A percentile compares a stretch with the other conserved stretches of the same genome.
These are phyloP conservation scores for Lomentospora prolificans DNA, from an alignment of 2,329 filamentous ascomycete genomes.

Conservation along the genomic window DNA sequence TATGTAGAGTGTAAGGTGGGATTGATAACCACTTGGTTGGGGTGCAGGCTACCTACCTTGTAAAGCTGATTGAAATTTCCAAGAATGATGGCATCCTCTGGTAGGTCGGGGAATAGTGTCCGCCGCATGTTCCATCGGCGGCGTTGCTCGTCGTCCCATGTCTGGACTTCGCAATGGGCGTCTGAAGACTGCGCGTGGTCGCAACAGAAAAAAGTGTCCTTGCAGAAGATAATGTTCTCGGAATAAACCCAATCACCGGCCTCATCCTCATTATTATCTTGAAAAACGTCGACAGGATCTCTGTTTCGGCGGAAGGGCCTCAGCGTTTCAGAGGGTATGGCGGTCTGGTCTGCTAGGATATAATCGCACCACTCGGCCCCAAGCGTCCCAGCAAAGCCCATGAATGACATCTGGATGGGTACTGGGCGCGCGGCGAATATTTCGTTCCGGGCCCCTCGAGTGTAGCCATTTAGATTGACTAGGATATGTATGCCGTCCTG, in stretches of 20 bases:
- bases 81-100: slow-evolving; percentile 79
- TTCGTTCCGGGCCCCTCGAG: slow-evolving; percentile 90
- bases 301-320: slow-evolving; percentile 70
- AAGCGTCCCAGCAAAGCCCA: slow-evolving; percentile 94
- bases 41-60: slow-evolving; percentile 53
- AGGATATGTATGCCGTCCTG: slow-evolving; percentile 86
- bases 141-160: slow-evolving; percentile 75
- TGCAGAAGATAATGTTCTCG: slow-evolving; percentile 91
- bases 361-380: slow-evolving; percentile 99
- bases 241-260: slow-evolving; percentile 84
- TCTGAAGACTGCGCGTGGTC: slow-evolving; percentile 91
- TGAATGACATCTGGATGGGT: slow-evolving; percentile 98
- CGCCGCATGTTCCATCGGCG: slow-evolving; percentile 89
- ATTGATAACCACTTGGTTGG: slow-evolving; percentile 5
- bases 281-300: slow-evolving; percentile 59
- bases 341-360: slow-evolving; percentile 78
- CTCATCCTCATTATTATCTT: slow-evolving; percentile 56
- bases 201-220: slow-evolving; percentile 96
- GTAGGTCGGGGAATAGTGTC: slow-evolving; percentile 73
- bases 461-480: slow-evolving; percentile 97
- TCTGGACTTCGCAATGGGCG: slow-evolving; percentile 51
- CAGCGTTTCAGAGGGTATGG: slow-evolving; percentile 73
- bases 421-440: slow-evolving; percentile 91
- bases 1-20: slow-evolving; percentile 25
- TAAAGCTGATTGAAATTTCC: slow-evolving; percentile 99